A percentile compares a stretch with the other conserved stretches of the same genome.
These are phyloP conservation scores for Lipomyces lipofer DNA, from an alignment of 805 yeast species.

Conservation along the genomic window DNA sequence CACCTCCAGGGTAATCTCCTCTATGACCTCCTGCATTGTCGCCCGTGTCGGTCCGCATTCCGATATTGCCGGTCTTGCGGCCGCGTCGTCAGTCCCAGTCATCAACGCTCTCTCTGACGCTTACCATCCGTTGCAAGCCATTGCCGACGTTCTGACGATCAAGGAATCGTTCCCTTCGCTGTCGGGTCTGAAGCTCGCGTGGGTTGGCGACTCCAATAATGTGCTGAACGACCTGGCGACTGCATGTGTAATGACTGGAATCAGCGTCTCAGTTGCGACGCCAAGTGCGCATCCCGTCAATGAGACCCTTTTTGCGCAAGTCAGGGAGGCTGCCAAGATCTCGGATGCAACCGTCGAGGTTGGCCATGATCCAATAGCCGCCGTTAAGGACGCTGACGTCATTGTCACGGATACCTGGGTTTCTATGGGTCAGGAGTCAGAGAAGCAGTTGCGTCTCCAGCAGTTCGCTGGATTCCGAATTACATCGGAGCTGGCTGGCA, in stretches of 20 bases:
- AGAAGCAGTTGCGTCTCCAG: slow-evolving; percentile 65
- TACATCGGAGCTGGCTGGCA: slow-evolving; percentile 58
- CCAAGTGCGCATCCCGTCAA: slow-evolving; percentile 74
- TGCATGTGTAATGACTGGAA: slow-evolving; percentile 83
- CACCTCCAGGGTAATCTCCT: slow-evolving; percentile 82
- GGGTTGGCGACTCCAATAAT: slow-evolving; percentile 97
- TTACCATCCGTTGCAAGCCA: slow-evolving; percentile 94
- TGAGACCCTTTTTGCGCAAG: slow-evolving; percentile 52
- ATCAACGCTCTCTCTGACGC: slow-evolving; percentile 91
- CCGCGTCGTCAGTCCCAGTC: slow-evolving; percentile 84
- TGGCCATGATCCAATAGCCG: slow-evolving; percentile 71
- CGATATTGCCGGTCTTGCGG: slow-evolving; percentile 75
- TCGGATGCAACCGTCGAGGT: slow-evolving; percentile 47
- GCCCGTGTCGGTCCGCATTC: slow-evolving; percentile 90
- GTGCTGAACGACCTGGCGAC: slow-evolving; percentile 91
- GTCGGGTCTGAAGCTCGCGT: slow-evolving; percentile 69
- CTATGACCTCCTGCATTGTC: slow-evolving; percentile 95
- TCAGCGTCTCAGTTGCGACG: slow-evolving; percentile 78
- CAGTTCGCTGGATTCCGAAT: slow-evolving; percentile 89
- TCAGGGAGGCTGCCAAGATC: slow-evolving; percentile 40
- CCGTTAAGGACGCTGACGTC: slow-evolving; percentile 72
- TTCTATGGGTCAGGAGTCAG: slow-evolving; percentile 95
- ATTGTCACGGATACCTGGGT: slow-evolving; percentile 96
- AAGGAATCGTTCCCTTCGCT: slow-evolving; percentile 61
- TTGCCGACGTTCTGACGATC: slow-evolving; percentile 85